Evolutionary conservation across 2,329 filamentous ascomycete species (phyloP).

Genomic region (Ophiostoma sp.): DNA sequence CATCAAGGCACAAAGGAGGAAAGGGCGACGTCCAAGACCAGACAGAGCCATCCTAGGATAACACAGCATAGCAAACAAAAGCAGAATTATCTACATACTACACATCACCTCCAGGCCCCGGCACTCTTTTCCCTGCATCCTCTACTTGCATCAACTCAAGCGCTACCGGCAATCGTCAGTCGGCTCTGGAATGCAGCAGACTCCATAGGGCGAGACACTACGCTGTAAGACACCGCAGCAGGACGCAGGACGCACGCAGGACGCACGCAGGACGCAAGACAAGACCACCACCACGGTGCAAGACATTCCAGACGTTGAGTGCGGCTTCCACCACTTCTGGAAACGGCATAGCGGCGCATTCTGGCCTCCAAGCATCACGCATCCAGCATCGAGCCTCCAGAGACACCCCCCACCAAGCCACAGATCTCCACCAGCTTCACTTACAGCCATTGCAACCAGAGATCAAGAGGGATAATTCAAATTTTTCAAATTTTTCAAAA

Average conservation of each 20-base stretch:
- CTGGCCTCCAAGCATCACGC: slow-evolving; percentile 7
- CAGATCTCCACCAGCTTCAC: slow-evolving; percentile 12
- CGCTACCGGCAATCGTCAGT: background rate
- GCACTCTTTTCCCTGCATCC: background rate
- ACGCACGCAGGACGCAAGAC: background rate
- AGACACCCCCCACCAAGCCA: slow-evolving; percentile 9
- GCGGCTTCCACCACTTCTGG: background rate
- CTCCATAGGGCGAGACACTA: slow-evolving; percentile 11
- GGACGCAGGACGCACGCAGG: background rate
- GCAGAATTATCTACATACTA: background rate
- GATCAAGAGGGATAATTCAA: background rate
- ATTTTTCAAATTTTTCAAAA: too few species aligned
- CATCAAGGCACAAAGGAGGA: slow-evolving; percentile 2
- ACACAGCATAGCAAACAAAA: background rate
- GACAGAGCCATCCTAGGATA: background rate
- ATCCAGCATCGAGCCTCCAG: slow-evolving; percentile 16
- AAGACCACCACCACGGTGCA: slow-evolving; percentile 3
- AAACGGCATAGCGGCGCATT: slow-evolving; percentile 7
- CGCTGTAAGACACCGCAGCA: background rate
- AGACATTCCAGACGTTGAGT: slow-evolving; percentile 16
- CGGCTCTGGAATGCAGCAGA: slow-evolving; percentile 1
- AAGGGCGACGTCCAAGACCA: background rate
- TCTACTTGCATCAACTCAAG: background rate
- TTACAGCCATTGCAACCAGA: background rate
- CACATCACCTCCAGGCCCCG: background rate